These are phyloP conservation scores for Tolypocladium inflatum DNA, from an alignment of 2,329 filamentous ascomycete genomes.

Conservation along the genomic window DNA sequence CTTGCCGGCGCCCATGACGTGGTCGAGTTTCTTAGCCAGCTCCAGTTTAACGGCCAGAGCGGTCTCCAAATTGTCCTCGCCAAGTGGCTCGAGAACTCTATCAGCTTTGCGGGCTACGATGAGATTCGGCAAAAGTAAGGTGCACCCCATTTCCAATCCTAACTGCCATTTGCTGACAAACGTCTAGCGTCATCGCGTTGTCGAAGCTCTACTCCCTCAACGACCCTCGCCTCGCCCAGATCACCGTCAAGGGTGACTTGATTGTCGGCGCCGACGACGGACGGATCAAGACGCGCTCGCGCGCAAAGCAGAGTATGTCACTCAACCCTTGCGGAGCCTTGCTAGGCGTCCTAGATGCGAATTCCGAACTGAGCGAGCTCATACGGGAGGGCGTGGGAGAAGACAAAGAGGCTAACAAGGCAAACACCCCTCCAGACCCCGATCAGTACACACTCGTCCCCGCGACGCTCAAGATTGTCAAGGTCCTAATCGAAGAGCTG, in stretches of 20 bases:
- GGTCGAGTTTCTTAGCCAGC: constrained; percentile 79
- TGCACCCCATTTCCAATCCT: background rate
- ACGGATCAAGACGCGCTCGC: constrained; percentile 88
- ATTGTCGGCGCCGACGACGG: constrained; percentile 66
- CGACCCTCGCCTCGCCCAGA: constrained; percentile 67
- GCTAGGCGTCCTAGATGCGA: background rate
- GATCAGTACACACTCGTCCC: constrained; percentile 83
- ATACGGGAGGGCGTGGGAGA: background rate
- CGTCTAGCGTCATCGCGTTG: constrained; percentile 70
- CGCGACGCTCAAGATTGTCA: constrained; percentile 88
- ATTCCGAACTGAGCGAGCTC: background rate
- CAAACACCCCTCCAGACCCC: constrained; percentile 48
- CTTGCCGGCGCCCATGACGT: constrained; percentile 81
- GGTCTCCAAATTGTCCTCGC: constrained; percentile 82
- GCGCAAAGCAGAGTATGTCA: constrained; percentile 64
- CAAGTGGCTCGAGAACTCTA: constrained; percentile 96
- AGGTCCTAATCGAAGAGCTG: constrained; percentile 89
- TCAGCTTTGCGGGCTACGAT: constrained; percentile 96
- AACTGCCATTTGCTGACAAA: constrained; percentile 16
- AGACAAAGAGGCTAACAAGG: constrained; percentile 15
- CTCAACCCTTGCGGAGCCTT: background rate
- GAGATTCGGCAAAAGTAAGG: constrained; percentile 91
- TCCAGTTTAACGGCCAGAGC: constrained; percentile 68
- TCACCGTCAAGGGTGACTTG: constrained; percentile 84
- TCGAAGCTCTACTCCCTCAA: constrained; percentile 85